Evolutionary conservation across 768 basidiomycete genomes (phyloP), one percentile per base, ranked within the genome.

Genomic region (Serendipita vermifera): DNA sequence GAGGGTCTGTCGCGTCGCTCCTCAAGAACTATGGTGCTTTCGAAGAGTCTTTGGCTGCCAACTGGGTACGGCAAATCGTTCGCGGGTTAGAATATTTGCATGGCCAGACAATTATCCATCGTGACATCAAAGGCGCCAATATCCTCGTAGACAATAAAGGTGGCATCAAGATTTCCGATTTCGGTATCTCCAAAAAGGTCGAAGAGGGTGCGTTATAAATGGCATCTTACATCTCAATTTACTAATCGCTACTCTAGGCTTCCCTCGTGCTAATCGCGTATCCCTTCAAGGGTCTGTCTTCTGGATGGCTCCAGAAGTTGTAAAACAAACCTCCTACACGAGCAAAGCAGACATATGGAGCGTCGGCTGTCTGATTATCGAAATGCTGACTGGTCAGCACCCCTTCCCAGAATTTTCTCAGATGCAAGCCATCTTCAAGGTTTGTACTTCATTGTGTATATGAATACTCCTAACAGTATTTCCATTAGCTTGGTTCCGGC

Each of bases 301-400:
- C 70, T 98, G 94, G 94, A 97, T 98, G 94, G 94, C 94, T 0
- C 94, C 94, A 0, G 94, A 97, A 69, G 91, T 97, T 17, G 96
- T 98, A 58, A 93, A 93, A 65, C 96, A 99, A 71, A 91, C 83
- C 24, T 79, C 82, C 0, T 89, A 96, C 65, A 93, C 91, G 7
- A 77, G 75, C 59, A 93, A 93, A 65, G 91, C 92, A 4, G 93
- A 96, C 67, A 93, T 96, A 55, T 97, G 93, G 93, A 89, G 87
- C 66, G 84, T 97, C 1, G 92, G 92, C 1, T 94, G 92, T 67
- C 71, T 97, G 43, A 83, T 96, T 24, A 89, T 97, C 11, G 92
- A 97, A 69, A 97, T 97, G 92, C 73, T 96, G 55, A 97, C 93
- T 0, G 91, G 92, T 1, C 86, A 91, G 64, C 92, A 93, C 66